Percentiles rank a stretch among this genome's conserved stretches.
phyloP scores from a whole-genome alignment of 768 basidiomycete species.

The Auricularia auricula-judae region DNA sequence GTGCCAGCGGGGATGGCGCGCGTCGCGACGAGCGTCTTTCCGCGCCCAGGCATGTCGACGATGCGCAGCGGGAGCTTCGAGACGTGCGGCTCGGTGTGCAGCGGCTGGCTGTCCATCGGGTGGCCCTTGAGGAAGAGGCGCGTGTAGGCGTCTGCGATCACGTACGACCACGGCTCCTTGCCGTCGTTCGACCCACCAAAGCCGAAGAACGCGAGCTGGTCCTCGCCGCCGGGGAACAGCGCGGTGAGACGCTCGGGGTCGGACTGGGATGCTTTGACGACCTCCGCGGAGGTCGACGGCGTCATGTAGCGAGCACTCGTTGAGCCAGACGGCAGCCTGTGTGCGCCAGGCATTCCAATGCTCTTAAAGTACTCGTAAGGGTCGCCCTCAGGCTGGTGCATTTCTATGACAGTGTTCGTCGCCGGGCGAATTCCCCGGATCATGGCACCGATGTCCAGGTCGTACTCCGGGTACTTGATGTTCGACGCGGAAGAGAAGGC shows the following conservation, averaged over 20 bases:
- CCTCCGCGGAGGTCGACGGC: too few relatives aligned
- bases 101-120: neutral
- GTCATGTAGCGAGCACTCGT: too few relatives aligned
- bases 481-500: neutral
- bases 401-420: neutral
- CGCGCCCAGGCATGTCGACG: conserved; percentile 40
- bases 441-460: neutral
- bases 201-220: neutral
- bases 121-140: neutral
- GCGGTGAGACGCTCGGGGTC: too few relatives aligned
- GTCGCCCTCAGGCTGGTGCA: neutral
- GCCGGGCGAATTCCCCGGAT: neutral
- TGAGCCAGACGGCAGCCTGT: too few relatives aligned
- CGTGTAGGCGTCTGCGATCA: neutral
- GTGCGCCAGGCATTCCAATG: neutral
- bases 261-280: too few relatives aligned
- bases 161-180: neutral
- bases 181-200: neutral
- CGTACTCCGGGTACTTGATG: neutral
- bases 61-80: conserved; percentile 16
- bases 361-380: neutral
- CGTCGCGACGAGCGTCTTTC: conserved; percentile 41
- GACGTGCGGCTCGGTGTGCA: neutral
- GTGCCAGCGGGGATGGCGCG: conserved; percentile 31
- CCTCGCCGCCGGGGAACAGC: neutral